Evolutionary conservation across 164 flowering plant genomes (phyloP).

Genomic region (Magnolia sinica): DNA sequence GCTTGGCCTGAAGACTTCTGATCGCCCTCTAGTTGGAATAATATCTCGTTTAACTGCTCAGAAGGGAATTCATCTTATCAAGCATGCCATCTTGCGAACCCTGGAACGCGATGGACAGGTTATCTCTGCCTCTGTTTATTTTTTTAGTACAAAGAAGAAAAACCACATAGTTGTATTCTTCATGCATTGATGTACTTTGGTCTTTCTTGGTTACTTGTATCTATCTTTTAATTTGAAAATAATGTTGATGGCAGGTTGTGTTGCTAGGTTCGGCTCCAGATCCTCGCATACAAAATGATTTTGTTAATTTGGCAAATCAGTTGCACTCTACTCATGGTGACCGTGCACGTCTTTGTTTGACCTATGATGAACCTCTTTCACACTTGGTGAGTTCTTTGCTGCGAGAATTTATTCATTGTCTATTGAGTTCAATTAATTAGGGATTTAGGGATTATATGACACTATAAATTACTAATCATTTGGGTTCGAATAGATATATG

Average conservation of each 20-base stretch:
- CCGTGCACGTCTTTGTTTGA: conserved; percentile 79
- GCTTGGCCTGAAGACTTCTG: conserved; percentile 63
- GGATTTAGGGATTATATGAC: background rate
- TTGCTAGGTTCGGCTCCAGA: conserved; percentile 99
- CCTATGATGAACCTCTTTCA: conserved; percentile 97
- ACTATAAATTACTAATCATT: background rate
- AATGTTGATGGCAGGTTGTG: conserved; percentile 61
- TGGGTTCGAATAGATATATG: conserved; percentile 64
- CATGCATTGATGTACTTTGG: background rate
- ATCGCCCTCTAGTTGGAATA: conserved; percentile 82
- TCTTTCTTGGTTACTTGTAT: background rate
- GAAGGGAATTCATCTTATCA: conserved; percentile 96
- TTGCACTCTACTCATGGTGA: conserved; percentile 69
- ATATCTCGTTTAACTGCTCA: conserved; percentile 93
- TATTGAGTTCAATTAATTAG: background rate
- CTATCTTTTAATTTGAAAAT: conserved; percentile 5
- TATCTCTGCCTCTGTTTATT: conserved; percentile 7
- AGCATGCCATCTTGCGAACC: conserved; percentile 91
- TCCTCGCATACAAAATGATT: conserved; percentile 92
- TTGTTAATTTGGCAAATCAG: conserved; percentile 75
- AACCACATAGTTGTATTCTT: too few species aligned
- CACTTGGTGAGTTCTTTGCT: conserved; percentile 66
- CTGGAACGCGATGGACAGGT: conserved; percentile 93
- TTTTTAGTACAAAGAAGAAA: background rate
- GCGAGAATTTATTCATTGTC: background rate